Evolutionary conservation across 2,329 filamentous ascomycete genomes (phyloP), one percentile per base, ranked within the genome.

Genomic region (Bipolaris zeicola): DNA sequence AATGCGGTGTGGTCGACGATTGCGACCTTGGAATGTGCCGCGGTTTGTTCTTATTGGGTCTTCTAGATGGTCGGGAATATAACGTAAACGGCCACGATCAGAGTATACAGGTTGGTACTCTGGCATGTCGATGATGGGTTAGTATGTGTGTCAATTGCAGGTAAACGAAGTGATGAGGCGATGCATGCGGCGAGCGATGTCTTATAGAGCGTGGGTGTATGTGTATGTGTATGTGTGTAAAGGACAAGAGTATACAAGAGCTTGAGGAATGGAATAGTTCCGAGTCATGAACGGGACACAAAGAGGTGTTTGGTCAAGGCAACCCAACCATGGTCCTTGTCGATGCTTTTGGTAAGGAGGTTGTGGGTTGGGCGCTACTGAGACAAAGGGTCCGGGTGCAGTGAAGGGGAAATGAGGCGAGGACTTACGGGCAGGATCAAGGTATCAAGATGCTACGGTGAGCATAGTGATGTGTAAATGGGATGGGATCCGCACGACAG

Each of bases 1-100:
- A 58, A 86, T 85, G 39, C 82, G 83, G 64, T 85, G 82, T 41
- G 82, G 83, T 67, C 83, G 77, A 62, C 82, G 79, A 56, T 74
- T 79, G 63, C 83, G 80, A 54, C 78, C 79, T 66, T 80, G 79
- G 68, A 83, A 85, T 62, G 79, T 57, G 58, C 70, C 68, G 41
- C 64, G 69, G 33, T 67, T 66, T 33, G 65, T 52, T 33, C 61
- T 62, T 33, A 58, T 52, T 31, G 70, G 65, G 18, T 70, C 64
- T 63, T 64, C 62, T 18, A 72, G 61, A 46, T 75, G 68, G 46
- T 76, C 74, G 50, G 74, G 75, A 16, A 76, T 68, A 54, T 77
- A 77, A 44, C 71, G 67, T 48, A 77, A 65, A 41, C 72, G 72
- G 54, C 75, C 75, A 51, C 74, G 72, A 49, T 75, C 70, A 55